These are phyloP conservation scores for Coemansia sp. DNA, from an alignment of 192 early-diverging fungal genomes.

Conservation along the genomic window DNA sequence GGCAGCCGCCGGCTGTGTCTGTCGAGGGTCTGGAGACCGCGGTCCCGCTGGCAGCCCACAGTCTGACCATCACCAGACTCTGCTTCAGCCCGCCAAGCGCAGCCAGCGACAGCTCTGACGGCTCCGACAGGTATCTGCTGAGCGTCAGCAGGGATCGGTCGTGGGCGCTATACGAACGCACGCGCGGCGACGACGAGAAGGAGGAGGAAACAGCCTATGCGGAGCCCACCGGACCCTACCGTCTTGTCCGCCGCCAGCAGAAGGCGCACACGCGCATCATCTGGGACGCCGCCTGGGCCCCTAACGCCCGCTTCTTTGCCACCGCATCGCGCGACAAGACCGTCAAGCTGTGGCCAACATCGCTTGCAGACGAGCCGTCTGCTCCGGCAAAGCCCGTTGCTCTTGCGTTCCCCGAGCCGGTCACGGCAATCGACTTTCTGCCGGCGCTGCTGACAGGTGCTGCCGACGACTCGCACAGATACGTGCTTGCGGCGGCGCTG, in stretches of 20 bases:
- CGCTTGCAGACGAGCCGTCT: constrained; percentile 6
- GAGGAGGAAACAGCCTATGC: constrained; percentile 14
- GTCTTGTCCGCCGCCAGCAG: constrained; percentile 53
- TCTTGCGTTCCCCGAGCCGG: constrained; percentile 74
- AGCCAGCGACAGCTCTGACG: neutral
- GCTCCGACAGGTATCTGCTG: constrained; percentile 63
- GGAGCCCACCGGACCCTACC: constrained; percentile 54
- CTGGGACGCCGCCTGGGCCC: constrained; percentile 86
- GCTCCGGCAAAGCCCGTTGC: constrained; percentile 48
- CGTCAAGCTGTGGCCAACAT: constrained; percentile 72
- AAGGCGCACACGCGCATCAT: constrained; percentile 93
- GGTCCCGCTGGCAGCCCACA: constrained; percentile 71
- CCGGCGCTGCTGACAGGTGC: constrained; percentile 10
- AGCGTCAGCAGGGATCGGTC: constrained; percentile 85
- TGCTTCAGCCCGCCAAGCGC: constrained; percentile 66
- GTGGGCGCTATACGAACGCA: constrained; percentile 78
- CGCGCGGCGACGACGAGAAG: constrained; percentile 15
- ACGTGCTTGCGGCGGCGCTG: constrained; percentile 77
- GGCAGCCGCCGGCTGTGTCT: constrained; percentile 22
- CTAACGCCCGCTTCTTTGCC: constrained; percentile 77
- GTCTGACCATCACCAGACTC: constrained; percentile 81
- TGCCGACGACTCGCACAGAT: constrained; percentile 24
- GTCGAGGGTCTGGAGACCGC: neutral
- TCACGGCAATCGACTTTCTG: constrained; percentile 82
- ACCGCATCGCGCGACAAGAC: constrained; percentile 94